These are phyloP conservation scores for Fusarium sp. DNA, from an alignment of 2,329 filamentous ascomycete genomes.

Conservation along the genomic window DNA sequence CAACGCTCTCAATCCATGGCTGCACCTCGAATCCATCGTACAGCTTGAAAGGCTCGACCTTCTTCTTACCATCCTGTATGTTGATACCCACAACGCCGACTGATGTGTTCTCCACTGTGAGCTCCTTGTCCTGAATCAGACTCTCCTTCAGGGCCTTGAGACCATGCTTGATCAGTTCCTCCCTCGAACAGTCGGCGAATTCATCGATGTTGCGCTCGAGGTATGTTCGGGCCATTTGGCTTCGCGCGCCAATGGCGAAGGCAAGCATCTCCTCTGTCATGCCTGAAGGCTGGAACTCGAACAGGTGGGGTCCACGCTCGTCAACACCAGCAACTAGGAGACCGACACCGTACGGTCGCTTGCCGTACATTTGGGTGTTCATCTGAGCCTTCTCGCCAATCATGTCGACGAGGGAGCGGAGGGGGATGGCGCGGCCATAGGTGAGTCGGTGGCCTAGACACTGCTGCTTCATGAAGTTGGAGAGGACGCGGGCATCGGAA, in stretches of 20 bases:
- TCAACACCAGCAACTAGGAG: slow-evolving; percentile 94
- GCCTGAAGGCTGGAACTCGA: slow-evolving; percentile 96
- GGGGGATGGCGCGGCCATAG: slow-evolving; percentile 91
- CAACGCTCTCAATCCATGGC: slow-evolving; percentile 83
- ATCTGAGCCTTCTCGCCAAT: slow-evolving; percentile 97
- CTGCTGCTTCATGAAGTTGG: slow-evolving; percentile 99
- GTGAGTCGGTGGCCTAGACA: slow-evolving; percentile 95
- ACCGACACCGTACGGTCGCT: slow-evolving; percentile 94
- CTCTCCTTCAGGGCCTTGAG: slow-evolving; percentile 94
- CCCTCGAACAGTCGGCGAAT: slow-evolving; percentile 80
- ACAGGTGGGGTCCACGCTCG: slow-evolving; percentile 92
- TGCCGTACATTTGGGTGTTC: slow-evolving; percentile 98
- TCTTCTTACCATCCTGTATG: slow-evolving; percentile 61
- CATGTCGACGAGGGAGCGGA: slow-evolving; percentile 88
- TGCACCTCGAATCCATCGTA: slow-evolving; percentile 90
- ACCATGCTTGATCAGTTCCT: slow-evolving; percentile 91
- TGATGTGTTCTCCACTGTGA: slow-evolving; percentile 97
- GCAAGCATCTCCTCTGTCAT: slow-evolving; percentile 98
- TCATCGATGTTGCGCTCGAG: slow-evolving; percentile 90
- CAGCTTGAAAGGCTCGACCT: slow-evolving; percentile 84
- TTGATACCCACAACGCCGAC: slow-evolving; percentile 82
- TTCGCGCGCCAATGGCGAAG: slow-evolving; percentile 93
- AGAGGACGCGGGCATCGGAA: slow-evolving; percentile 97
- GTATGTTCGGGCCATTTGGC: slow-evolving; percentile 98
- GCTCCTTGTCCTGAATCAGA: slow-evolving; percentile 94